Evolutionary conservation across 2,329 filamentous ascomycete genomes (phyloP), one percentile per base, ranked within the genome.

Genomic region (Saccharata proteae): DNA sequence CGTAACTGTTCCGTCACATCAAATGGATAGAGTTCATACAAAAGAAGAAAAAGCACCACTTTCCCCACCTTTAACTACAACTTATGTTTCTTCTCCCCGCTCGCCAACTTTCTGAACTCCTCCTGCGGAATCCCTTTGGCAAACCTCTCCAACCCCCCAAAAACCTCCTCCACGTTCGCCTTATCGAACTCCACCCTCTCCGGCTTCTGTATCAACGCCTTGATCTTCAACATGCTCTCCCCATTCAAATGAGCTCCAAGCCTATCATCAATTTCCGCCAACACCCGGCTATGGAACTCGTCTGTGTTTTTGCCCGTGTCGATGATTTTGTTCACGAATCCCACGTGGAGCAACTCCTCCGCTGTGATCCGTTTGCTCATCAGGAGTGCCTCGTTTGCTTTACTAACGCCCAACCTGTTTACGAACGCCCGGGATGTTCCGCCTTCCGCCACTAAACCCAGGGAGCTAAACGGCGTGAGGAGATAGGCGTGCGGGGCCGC

Each of bases 1-100:
- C n/a, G n/a, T n/a, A n/a, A n/a, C n/a, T n/a, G n/a, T n/a, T n/a
- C n/a, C n/a, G n/a, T n/a, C n/a, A n/a, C n/a, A n/a, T n/a, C n/a
- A n/a, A n/a, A n/a, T n/a, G n/a, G n/a, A n/a, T n/a, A n/a, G n/a
- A n/a, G n/a, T n/a, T n/a, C n/a, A n/a, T n/a, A n/a, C n/a, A n/a
- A n/a, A n/a, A n/a, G n/a, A n/a, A n/a, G n/a, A n/a, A n/a, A n/a
- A n/a, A n/a, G n/a, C n/a, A n/a, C n/a, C n/a, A n/a, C n/a, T n/a
- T n/a, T n/a, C n/a, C n/a, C n/a, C n/a, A n/a, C n/a, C n/a, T n/a
- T n/a, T n/a, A 11, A n/a, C 40, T 64, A 93, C 54, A 96, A 61
- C 64, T 96, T 96, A 61, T 98, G 90, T 52, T 77, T 83, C 73
- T 94, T 96, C 67, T 90, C 74, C 9, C 88, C 85, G 39, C 67